phyloP scores from a whole-genome alignment of 176 grass and related monocot genomes.

The Eragrostis nindensis region DNA sequence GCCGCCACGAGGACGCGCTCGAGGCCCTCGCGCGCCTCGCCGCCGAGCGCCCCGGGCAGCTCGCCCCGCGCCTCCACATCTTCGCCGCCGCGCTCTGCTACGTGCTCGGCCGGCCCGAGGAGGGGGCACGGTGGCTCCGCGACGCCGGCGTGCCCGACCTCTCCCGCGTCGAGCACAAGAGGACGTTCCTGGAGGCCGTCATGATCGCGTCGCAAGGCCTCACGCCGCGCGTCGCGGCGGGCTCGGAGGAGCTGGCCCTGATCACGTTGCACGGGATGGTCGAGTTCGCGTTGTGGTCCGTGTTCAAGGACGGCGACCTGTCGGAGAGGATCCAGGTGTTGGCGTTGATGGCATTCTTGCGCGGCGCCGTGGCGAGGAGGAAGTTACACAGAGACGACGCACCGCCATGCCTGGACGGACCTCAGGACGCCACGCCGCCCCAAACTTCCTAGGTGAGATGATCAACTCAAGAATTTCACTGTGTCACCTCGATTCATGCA shows the following conservation, averaged over 20 bases:
- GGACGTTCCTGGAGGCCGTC: neutral
- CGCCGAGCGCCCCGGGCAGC: neutral
- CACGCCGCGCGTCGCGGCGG: conserved; percentile 14
- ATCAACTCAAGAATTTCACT: neutral
- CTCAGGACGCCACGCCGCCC: conserved; percentile 1
- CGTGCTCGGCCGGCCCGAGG: conserved; percentile 15
- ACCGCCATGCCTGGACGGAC: neutral
- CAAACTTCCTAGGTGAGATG: conserved; percentile 14
- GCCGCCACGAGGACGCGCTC: conserved; percentile 21
- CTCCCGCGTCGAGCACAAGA: neutral
- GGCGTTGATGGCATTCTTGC: conserved; percentile 36
- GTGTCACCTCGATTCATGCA: neutral
- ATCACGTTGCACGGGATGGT: neutral
- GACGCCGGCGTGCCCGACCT: neutral
- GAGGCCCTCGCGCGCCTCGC: neutral
- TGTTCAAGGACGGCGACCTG: conserved; percentile 19
- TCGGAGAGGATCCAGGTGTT: conserved; percentile 39
- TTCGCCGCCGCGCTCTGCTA: conserved; percentile 24
- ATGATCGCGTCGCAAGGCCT: neutral
- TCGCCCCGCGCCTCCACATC: neutral
- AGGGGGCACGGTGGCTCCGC: neutral
- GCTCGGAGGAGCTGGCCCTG: conserved; percentile 10
- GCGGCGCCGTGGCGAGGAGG: conserved; percentile 4
- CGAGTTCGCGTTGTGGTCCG: conserved; percentile 29
- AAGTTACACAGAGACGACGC: conserved; percentile 10